phyloP scores from a whole-genome alignment of 805 yeast species.

The Dipodascus geniculatus region DNA sequence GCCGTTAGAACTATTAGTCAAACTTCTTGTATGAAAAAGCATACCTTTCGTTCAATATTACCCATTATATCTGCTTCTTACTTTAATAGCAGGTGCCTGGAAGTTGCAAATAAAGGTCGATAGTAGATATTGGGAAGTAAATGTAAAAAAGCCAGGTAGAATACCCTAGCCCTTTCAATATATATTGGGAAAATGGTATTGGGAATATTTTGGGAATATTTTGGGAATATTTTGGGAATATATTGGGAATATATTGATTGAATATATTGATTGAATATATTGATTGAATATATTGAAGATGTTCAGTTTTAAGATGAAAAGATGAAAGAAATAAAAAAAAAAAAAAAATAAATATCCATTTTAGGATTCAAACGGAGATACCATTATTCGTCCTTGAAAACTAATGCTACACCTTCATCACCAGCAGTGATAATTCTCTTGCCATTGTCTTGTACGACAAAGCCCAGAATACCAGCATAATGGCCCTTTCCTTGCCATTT shows the following conservation, averaged over 20 bases:
- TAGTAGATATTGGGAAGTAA: neutral
- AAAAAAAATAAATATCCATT: too few species aligned
- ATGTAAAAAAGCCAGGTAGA: neutral
- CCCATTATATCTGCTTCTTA: neutral
- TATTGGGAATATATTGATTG: neutral
- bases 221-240: neutral
- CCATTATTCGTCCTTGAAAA: constrained; percentile 34
- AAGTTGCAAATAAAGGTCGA: too few species aligned
- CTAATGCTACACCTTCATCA: constrained; percentile 87
- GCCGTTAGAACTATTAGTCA: neutral
- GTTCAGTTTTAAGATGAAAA: neutral
- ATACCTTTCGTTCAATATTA: neutral
- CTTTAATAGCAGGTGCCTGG: too few species aligned
- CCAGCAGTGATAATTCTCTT: constrained; percentile 80
- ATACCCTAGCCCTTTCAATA: neutral
- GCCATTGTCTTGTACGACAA: constrained; percentile 55
- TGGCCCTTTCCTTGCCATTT: constrained; percentile 81
- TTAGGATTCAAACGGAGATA: neutral
- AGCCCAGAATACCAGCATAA: constrained; percentile 86
- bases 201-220: neutral
- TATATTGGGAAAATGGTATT: neutral
- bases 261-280: neutral
- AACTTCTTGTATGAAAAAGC: neutral
- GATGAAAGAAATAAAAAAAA: too few species aligned
- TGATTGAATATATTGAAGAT: neutral